Conservation (phyloP, 192 early-diverging fungal genomes). For the Rhizophagus prolifer region DNA sequence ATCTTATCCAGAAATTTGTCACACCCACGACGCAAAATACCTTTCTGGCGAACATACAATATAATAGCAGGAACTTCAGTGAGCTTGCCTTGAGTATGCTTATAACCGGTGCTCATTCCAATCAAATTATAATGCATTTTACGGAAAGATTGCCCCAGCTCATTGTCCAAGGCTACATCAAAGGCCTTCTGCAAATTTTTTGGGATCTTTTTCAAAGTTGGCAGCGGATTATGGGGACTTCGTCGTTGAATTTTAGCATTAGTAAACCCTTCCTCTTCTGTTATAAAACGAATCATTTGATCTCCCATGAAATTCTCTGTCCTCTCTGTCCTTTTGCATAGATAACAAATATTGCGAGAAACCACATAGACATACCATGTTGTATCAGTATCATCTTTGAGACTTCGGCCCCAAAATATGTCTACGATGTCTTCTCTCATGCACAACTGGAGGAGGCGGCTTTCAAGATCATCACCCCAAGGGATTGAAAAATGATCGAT, state of each 20-base stretch:
- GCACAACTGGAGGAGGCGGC: background rate
- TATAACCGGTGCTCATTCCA: background rate
- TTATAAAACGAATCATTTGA: background rate
- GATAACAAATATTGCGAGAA: background rate
- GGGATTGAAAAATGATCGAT: background rate
- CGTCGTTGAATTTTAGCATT: background rate
- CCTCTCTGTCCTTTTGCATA: background rate
- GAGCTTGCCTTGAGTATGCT: no score
- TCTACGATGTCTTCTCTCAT: background rate
- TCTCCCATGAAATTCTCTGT: background rate
- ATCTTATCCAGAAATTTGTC: background rate
- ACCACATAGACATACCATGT: background rate
- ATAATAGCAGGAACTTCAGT: no score
- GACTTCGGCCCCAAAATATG: slow-evolving; percentile 9
- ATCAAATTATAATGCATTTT: background rate
- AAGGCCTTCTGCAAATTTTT: slow-evolving; percentile 1
- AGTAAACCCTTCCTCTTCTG: background rate
- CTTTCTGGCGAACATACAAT: background rate
- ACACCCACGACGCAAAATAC: background rate
- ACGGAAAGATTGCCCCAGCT: background rate
- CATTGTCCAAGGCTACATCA: slow-evolving; percentile 4
- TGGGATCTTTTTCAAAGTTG: background rate
- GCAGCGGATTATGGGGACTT: background rate
- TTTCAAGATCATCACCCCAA: background rate
- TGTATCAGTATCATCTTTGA: background rate